Evolutionary conservation across 129 eudicot species (phyloP).

Genomic region (Silybum marianum): DNA sequence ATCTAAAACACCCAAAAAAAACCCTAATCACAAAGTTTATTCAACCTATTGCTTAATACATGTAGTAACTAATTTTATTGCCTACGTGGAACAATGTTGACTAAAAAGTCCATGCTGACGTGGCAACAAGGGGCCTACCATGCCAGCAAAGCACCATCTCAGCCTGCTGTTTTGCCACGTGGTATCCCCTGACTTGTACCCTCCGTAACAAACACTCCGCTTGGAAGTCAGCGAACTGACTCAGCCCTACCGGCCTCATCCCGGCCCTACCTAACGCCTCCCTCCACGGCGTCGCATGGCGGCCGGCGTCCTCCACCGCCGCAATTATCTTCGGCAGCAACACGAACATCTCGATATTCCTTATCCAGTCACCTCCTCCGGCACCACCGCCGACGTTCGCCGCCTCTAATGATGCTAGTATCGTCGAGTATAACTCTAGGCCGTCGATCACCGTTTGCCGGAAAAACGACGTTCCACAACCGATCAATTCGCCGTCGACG

Average conservation of each 20-base stretch:
- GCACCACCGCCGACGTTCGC: conserved; percentile 47
- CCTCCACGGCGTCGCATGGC: conserved; percentile 64
- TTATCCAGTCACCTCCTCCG: conserved; percentile 59
- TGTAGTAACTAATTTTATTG: not conserved
- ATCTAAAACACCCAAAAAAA: too few relatives aligned
- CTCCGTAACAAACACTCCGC: conserved; percentile 79
- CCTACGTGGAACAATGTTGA: not conserved
- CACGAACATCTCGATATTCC: conserved; percentile 68
- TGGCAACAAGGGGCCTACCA: conserved; percentile 78
- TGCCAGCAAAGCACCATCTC: conserved; percentile 99
- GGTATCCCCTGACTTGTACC: conserved; percentile 78
- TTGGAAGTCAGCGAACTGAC: conserved; percentile 85
- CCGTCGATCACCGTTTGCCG: conserved; percentile 66
- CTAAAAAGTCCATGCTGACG: conserved; percentile 86
- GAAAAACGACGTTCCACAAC: conserved; percentile 48
- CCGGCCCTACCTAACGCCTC: conserved; percentile 76
- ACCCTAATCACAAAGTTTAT: too few relatives aligned
- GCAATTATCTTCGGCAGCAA: conserved; percentile 66
- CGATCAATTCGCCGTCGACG: conserved; percentile 62
- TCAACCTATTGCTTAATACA: not conserved
- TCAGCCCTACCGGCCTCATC: conserved; percentile 65
- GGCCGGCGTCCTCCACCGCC: conserved; percentile 65
- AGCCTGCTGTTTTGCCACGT: conserved; percentile 68
- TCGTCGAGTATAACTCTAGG: conserved; percentile 69
- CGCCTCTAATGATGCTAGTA: conserved; percentile 74